These are phyloP conservation scores for Phytopythium helicoides DNA, from an alignment of 352 stramenopile species.

Conservation along the genomic window DNA sequence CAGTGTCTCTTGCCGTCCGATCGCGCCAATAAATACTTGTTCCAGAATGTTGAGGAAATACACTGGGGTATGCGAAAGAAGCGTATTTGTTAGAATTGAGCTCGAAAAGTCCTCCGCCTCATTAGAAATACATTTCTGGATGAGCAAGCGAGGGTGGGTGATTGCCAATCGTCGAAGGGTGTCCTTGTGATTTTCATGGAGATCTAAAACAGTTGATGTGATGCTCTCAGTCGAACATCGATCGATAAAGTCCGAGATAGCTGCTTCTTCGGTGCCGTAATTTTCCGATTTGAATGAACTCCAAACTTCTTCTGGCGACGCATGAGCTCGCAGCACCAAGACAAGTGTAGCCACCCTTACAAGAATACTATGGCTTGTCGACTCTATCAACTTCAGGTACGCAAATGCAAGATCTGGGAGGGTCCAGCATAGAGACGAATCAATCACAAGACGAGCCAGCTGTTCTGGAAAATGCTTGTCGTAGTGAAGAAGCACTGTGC, in stretches of 20 bases:
- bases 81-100: constrained; percentile 44
- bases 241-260: constrained; percentile 8
- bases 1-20: constrained; percentile 53
- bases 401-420: constrained; percentile 68
- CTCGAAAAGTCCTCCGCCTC: constrained; percentile 15
- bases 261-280: not conserved
- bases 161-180: constrained; percentile 55
- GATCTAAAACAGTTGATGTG: constrained; percentile 26
- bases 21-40: constrained; percentile 47
- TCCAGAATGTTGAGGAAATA: constrained; percentile 57
- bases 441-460: constrained; percentile 64
- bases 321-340: constrained; percentile 45
- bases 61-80: constrained; percentile 38
- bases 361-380: constrained; percentile 42
- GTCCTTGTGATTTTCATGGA: constrained; percentile 42
- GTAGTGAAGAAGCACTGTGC: constrained; percentile 68
- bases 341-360: constrained; percentile 68
- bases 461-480: constrained; percentile 73
- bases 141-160: constrained; percentile 58
- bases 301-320: constrained; percentile 27
- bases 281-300: constrained; percentile 11
- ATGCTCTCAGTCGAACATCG: constrained; percentile 43
- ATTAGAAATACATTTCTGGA: constrained; percentile 16
- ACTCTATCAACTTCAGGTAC: constrained; percentile 48
- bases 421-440: constrained; percentile 71